Percentiles rank a stretch among this genome's conserved stretches.
These are phyloP conservation scores for Russula compacta DNA, from an alignment of 768 basidiomycete genomes.

Conservation along the genomic window DNA sequence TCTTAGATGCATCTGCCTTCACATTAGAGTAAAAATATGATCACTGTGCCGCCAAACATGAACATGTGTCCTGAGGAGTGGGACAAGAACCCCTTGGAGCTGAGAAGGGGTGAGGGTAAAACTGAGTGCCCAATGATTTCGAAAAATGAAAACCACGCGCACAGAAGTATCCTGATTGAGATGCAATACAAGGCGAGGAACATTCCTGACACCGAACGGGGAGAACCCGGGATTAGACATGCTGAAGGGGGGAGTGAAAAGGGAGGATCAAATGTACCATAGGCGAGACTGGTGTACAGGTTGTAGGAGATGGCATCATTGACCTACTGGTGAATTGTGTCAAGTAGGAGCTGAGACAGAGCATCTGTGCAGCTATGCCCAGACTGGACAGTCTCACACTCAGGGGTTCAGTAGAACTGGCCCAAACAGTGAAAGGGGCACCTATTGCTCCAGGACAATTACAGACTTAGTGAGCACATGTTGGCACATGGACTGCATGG, in stretches of 20 bases:
- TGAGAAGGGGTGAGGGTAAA: neutral
- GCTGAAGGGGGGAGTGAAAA: too few relatives aligned
- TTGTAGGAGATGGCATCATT: constrained; percentile 5
- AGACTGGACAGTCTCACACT: too few relatives aligned
- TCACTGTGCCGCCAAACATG: neutral
- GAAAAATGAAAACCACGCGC: neutral
- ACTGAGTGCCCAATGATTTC: neutral
- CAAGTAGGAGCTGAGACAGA: too few relatives aligned
- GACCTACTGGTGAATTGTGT: neutral
- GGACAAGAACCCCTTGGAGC: constrained; percentile 4
- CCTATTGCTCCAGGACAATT: too few relatives aligned
- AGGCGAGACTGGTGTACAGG: constrained; percentile 10
- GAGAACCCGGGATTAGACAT: neutral
- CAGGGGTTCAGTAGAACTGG: too few relatives aligned
- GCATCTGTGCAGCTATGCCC: too few relatives aligned
- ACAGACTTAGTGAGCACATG: too few relatives aligned
- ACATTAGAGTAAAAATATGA: constrained; percentile 1
- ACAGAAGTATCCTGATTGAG: constrained; percentile 13
- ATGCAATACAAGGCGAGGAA: constrained; percentile 5
- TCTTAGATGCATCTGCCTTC: too few relatives aligned
- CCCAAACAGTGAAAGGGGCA: too few relatives aligned
- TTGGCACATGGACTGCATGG: too few relatives aligned
- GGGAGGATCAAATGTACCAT: neutral
- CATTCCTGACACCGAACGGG: constrained; percentile 1
- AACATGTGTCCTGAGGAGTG: constrained; percentile 6